Evolutionary conservation across 768 basidiomycete genomes (phyloP), one percentile per base, ranked within the genome.

Genomic region (Chlorophyllum brunneum): DNA sequence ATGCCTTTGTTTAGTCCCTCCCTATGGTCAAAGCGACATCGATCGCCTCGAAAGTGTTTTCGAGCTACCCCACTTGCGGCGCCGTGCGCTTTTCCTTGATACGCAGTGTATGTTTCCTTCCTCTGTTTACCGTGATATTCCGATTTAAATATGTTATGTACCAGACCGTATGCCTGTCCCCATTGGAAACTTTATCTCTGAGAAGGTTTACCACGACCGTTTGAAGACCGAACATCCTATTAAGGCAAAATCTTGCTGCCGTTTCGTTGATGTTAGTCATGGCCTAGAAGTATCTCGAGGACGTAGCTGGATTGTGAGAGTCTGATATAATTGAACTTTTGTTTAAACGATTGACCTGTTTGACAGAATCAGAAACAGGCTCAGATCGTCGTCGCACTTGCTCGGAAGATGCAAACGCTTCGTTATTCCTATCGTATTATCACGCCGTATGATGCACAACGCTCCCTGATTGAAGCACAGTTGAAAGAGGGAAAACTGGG

Each of bases 361-460:
- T 22, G 38, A 45, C 55, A 88, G 86, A 88, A 88, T 60, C 10
- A 59, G 11, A 62, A 62, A 10, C 85, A 89, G 59, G 67, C 74
- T 34, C 43, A 70, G 10, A 72, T 75, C 10, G 74, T 78, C 5
- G 56, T 82, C 3, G 60, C 67, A 46, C 68, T 84, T 44, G 78
- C 78, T 18, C 60, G 61, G 7, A 71, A 70, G 38, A 72, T 82
- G 20, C 62, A 77, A 33, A 42, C 56, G 1, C 58, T 67, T n/a
- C 58, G 61, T 0, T 70, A 67, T 40, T 63, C 73, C 0, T 90
- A 71, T 59, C 72, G 73, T 1, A 80, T 90, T 20, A 82, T 90
- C 54, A 89, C 87, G 0, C 88, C 86, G 0, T 90, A 90, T 63
- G 86, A 88, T 64, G 76, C 79, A 4, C 88, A 90, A 62, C 74